Percentiles rank a stretch among this genome's conserved stretches.
phyloP scores from a whole-genome alignment of 441 rosid genomes.

The Capsella rubella region DNA sequence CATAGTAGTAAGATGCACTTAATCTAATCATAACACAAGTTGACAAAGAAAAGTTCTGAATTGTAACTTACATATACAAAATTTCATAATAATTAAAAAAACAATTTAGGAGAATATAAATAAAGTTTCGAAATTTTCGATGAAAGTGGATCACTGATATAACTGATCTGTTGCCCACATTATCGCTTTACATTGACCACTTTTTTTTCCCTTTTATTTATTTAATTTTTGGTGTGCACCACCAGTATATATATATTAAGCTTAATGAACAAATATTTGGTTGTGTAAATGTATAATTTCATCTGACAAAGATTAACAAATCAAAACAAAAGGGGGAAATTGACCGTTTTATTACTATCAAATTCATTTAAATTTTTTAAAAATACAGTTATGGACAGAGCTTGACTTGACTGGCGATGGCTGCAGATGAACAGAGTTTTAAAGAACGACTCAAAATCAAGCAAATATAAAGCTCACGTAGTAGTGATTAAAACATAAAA shows the following conservation, averaged over 20 bases:
- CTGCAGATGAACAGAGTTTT: background rate
- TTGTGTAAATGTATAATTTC: background rate
- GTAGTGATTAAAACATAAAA: conserved; percentile 1
- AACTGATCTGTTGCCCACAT: background rate
- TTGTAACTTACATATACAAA: background rate
- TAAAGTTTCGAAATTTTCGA: background rate
- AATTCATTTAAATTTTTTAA: background rate
- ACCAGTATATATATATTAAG: background rate
- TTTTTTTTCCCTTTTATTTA: background rate
- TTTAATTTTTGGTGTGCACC: too few relatives aligned
- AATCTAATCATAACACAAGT: background rate
- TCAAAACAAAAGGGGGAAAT: background rate
- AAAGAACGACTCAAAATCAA: background rate
- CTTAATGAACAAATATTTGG: too few relatives aligned
- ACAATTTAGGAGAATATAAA: background rate
- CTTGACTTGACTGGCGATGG: background rate
- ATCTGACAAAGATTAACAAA: background rate
- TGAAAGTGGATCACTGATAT: conserved; percentile 12
- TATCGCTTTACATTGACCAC: background rate
- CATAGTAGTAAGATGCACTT: background rate
- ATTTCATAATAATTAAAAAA: background rate
- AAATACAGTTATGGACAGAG: conserved; percentile 2
- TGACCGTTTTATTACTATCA: conserved; percentile 16
- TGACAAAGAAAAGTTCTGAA: background rate
- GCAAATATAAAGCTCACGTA: background rate